Evolutionary conservation across 768 basidiomycete species (phyloP), one percentile per base, ranked within the genome.

Genomic region (Suillus alpinus): DNA sequence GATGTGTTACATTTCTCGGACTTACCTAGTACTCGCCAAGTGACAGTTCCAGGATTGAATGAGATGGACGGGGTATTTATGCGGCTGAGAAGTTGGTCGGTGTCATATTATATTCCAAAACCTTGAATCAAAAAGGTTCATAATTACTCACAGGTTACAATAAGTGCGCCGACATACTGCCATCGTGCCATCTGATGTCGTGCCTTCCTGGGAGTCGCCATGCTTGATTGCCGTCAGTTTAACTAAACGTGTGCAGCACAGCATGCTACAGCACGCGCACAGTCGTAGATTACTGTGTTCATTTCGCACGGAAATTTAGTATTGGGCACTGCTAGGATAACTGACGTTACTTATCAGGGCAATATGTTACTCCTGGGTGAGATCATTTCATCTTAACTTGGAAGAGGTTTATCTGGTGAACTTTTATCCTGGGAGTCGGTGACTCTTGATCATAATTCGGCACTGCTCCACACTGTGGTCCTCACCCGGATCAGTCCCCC

Each of bases 1-100:
- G 18, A 2, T n/a, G n/a, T n/a, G 57, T 57, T 26, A 16, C 14
- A 31, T 32, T 32, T 23, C 8, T 36, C 4, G 8, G 34, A 50
- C 49, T 53, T 32, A 58, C 43, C 41, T 44, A 20, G 49, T 32
- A 50, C 43, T 56, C 9, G 13, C 10, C n/a, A 32, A 50, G 31
- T 32, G 31, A 58, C 29, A 46, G 31, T 32, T 34, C 5, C 29
- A 56, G 31, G 57, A 12, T 32, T 29, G 49, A 36, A 47, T 18
- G 29, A 10, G 12, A 56, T 58, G 31, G 13, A 26, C 8, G 10
- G 51, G 57, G 49, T 58, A 50, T 58, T 53, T 58, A 53, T 53
- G 57, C 51, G 49, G 49, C 49, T 34, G 49, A 58, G 57, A 55
- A 55, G 53, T 16, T 12, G 36, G 36, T 10, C 23, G 6, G 53